Conservation (phyloP, 768 basidiomycete genomes). For the Vishniacozyma victoriae region DNA sequence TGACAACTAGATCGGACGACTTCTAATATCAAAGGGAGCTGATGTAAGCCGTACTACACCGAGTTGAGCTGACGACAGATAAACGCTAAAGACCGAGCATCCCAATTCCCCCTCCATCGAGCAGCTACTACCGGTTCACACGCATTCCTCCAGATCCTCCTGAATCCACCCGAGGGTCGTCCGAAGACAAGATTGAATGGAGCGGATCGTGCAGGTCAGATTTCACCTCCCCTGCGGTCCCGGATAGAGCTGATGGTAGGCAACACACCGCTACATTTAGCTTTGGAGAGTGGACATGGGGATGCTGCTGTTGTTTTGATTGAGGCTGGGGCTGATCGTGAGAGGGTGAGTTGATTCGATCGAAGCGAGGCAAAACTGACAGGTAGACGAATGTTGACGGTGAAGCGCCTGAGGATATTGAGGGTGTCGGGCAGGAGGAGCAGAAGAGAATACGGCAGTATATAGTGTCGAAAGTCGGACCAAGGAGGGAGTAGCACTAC, state of each 20-base stretch:
- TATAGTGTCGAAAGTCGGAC: constrained; percentile 51
- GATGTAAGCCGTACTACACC: constrained; percentile 59
- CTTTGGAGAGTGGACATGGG: constrained; percentile 93
- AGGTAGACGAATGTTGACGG: constrained; percentile 72
- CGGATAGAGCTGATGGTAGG: constrained; percentile 52
- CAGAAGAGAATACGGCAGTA: constrained; percentile 73
- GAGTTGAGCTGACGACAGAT: constrained; percentile 56
- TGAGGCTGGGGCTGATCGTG: constrained; percentile 89
- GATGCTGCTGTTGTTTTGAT: constrained; percentile 84
- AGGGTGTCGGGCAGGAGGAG: constrained; percentile 84
- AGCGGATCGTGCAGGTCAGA: constrained; percentile 46
- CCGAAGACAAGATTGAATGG: constrained; percentile 75
- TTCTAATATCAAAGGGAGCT: constrained; percentile 78
- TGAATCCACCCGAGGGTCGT: constrained; percentile 70
- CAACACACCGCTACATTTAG: constrained; percentile 92
- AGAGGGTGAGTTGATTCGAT: constrained; percentile 57
- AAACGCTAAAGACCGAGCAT: constrained; percentile 88
- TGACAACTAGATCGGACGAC: constrained; percentile 67
- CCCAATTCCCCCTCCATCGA: constrained; percentile 90
- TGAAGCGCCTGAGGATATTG: constrained; percentile 77
- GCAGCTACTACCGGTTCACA: constrained; percentile 92
- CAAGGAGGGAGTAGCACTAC: constrained; percentile 27
- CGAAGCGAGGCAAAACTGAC: not conserved
- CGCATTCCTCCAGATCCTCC: constrained; percentile 78
- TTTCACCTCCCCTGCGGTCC: not conserved